These are phyloP conservation scores for Backusella morwellensis DNA, from an alignment of 192 early-diverging fungal genomes.

Conservation along the genomic window DNA sequence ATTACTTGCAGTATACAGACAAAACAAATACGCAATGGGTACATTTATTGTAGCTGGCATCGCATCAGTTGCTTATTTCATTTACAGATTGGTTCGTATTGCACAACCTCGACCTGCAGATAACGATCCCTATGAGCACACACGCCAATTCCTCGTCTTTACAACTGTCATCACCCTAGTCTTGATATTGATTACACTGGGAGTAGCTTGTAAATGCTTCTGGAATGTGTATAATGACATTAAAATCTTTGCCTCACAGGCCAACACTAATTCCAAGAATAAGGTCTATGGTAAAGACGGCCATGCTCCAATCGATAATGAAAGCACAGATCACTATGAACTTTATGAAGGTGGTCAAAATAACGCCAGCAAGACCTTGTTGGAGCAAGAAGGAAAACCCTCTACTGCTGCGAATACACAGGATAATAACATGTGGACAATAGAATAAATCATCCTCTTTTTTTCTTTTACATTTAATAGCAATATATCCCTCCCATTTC, in stretches of 20 bases:
- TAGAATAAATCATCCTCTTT: constrained; percentile 13
- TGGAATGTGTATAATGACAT: constrained; percentile 7
- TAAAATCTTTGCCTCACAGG: not conserved
- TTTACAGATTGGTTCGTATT: constrained; percentile 29
- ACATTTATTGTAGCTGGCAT: constrained; percentile 13
- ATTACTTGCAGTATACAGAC: constrained; percentile 23
- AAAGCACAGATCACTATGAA: constrained; percentile 5
- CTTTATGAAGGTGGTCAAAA: not conserved
- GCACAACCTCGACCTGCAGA: not conserved
- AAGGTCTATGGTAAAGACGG: not conserved
- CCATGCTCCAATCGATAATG: not conserved
- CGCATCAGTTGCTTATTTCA: constrained; percentile 26
- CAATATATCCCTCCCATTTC: not conserved
- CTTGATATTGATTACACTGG: constrained; percentile 22
- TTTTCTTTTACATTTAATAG: not conserved
- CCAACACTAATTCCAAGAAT: not conserved
- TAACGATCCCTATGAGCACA: constrained; percentile 41
- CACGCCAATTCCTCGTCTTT: constrained; percentile 40
- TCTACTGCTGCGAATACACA: not conserved
- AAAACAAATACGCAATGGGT: constrained; percentile 36
- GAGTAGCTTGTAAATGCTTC: constrained; percentile 16
- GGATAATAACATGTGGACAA: constrained; percentile 18
- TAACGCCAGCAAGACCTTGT: not conserved
- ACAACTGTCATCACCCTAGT: constrained; percentile 25
- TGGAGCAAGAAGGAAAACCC: not conserved